phyloP scores from a whole-genome alignment of 2,329 filamentous ascomycete genomes.

The Colletotrichum orchidophilum region DNA sequence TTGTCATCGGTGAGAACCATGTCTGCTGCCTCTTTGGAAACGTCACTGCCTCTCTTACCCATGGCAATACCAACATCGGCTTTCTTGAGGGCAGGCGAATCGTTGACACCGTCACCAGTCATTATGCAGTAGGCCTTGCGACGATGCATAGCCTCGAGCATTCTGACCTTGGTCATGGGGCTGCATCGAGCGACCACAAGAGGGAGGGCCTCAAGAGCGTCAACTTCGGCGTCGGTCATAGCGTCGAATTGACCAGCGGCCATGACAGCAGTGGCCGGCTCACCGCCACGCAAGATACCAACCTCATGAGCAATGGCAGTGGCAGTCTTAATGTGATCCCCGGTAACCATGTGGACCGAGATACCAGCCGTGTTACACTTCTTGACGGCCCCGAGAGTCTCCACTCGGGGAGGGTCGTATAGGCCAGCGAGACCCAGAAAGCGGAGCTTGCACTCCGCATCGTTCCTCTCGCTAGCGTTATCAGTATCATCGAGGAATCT shows the following conservation, averaged over 20 bases:
- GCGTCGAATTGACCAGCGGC: conserved; percentile 70
- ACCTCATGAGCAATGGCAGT: conserved; percentile 73
- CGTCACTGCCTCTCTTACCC: conserved; percentile 76
- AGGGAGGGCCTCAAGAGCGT: conserved; percentile 67
- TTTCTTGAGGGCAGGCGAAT: conserved; percentile 76
- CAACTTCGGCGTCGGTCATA: conserved; percentile 70
- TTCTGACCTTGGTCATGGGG: conserved; percentile 77
- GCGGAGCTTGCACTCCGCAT: conserved; percentile 65
- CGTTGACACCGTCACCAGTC: conserved; percentile 81
- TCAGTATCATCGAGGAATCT: conserved; percentile 52
- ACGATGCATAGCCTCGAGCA: conserved; percentile 78
- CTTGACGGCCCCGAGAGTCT: conserved; percentile 69
- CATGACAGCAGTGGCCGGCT: conserved; percentile 63
- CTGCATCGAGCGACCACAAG: conserved; percentile 76
- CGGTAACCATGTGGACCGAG: conserved; percentile 75
- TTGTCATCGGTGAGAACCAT: conserved; percentile 92
- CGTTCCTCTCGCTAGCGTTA: conserved; percentile 57
- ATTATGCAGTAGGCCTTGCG: conserved; percentile 76
- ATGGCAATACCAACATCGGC: conserved; percentile 82
- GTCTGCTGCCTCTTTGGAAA: conserved; percentile 83
- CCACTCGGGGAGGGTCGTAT: conserved; percentile 76
- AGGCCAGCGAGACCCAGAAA: conserved; percentile 78
- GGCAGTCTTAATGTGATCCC: conserved; percentile 74
- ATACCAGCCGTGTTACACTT: conserved; percentile 70
- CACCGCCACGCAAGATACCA: conserved; percentile 62